Conservation (phyloP, 1,139 yeast species). For the Casaregolazyma lundiana region DNA sequence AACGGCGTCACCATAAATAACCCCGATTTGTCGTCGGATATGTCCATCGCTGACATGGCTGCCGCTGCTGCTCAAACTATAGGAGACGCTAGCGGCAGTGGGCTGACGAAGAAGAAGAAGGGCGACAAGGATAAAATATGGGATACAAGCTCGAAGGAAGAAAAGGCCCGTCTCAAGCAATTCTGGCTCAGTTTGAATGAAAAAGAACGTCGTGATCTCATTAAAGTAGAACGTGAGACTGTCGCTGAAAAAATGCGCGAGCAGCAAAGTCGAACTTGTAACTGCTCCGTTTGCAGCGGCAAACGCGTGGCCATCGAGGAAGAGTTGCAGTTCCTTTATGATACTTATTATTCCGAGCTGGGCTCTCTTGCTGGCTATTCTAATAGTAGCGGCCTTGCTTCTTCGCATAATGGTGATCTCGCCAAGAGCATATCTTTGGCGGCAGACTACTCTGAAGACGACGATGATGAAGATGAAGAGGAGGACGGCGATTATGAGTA, state of each 20-base stretch:
- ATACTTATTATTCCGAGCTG: constrained; percentile 43
- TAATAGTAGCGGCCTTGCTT: constrained; percentile 6
- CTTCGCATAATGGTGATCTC: constrained; percentile 2
- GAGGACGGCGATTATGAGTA: constrained; percentile 2
- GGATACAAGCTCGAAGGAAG: constrained; percentile 57
- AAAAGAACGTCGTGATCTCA: constrained; percentile 56
- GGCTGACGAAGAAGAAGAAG: constrained; percentile 11
- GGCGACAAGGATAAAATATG: constrained; percentile 41
- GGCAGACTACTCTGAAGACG: constrained; percentile 12
- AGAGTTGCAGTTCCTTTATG: constrained; percentile 73
- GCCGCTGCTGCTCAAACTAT: constrained; percentile 33
- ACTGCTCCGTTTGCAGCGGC: constrained; percentile 78
- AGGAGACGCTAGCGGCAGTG: constrained; percentile 21
- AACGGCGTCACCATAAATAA: constrained; percentile 28
- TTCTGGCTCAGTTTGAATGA: constrained; percentile 71
- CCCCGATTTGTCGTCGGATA: constrained; percentile 50
- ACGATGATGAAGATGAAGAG: constrained; percentile 17
- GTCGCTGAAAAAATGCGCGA: constrained; percentile 61
- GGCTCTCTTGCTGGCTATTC: constrained; percentile 28
- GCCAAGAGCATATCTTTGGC: constrained; percentile 2
- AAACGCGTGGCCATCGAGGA: constrained; percentile 69
- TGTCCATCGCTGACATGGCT: constrained; percentile 34
- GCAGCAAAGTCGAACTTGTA: constrained; percentile 54
- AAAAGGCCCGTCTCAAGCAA: constrained; percentile 51
- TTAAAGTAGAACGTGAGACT: constrained; percentile 65